Conservation (phyloP, 2,329 filamentous ascomycete species). For the Pyricularia sp. region DNA sequence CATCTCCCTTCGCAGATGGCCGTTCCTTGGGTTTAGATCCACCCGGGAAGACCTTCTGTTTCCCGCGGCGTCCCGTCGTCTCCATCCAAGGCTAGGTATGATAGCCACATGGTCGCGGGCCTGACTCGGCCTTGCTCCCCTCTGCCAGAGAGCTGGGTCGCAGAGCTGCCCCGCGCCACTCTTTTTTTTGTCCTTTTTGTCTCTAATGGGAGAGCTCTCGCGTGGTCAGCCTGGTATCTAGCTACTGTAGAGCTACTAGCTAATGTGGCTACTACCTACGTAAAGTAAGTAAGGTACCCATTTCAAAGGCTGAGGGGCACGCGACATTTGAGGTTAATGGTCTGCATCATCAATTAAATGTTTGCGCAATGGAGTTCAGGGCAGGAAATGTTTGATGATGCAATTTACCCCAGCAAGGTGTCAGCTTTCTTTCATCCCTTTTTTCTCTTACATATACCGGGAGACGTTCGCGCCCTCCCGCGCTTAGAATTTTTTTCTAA, state of each 20-base stretch:
- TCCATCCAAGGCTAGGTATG: neutral
- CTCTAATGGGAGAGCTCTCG: neutral
- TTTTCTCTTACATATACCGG: neutral
- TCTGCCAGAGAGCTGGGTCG: neutral
- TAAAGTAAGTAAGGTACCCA: neutral
- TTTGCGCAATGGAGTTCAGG: neutral
- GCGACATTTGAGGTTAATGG: neutral
- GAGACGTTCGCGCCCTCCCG: neutral
- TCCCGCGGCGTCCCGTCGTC: neutral
- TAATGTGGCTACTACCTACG: neutral
- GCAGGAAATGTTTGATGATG: neutral
- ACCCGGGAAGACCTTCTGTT: conserved; percentile 1
- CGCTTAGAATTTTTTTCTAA: neutral
- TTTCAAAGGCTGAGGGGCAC: neutral
- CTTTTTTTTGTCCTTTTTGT: neutral
- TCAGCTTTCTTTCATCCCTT: neutral
- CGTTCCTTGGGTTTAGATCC: neutral
- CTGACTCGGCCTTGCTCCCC: neutral
- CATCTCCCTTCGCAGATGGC: neutral
- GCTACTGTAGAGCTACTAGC: neutral
- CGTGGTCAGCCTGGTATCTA: neutral
- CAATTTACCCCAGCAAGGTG: neutral
- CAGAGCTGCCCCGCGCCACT: neutral
- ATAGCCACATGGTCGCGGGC: neutral
- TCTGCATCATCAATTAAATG: neutral